phyloP scores from a whole-genome alignment of 176 grass and related monocot genomes.

The Rhipidocladum racemiflorum region DNA sequence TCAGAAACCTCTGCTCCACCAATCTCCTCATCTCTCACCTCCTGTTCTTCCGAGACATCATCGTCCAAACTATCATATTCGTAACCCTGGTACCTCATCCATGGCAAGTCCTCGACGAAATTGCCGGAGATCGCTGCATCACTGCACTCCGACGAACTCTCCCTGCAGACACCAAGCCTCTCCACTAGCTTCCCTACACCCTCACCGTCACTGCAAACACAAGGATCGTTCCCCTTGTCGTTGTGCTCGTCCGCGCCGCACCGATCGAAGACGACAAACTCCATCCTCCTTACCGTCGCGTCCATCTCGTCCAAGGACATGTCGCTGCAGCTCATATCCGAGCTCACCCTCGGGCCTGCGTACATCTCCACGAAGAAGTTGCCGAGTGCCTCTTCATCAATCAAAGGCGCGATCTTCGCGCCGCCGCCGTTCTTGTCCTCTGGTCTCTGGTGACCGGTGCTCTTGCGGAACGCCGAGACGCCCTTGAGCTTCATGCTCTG shows the following conservation, averaged over 20 bases:
- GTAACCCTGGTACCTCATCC: conserved; percentile 38
- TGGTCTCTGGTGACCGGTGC: conserved; percentile 4
- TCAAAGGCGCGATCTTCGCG: conserved; percentile 47
- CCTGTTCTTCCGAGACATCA: conserved; percentile 31
- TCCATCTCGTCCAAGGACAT: conserved; percentile 79
- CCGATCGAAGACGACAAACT: conserved; percentile 72
- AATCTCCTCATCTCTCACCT: background rate
- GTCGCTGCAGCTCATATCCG: conserved; percentile 67
- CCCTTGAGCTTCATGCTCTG: conserved; percentile 88
- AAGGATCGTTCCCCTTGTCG: conserved; percentile 16
- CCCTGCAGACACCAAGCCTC: conserved; percentile 42
- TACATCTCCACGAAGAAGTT: conserved; percentile 92
- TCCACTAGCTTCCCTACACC: conserved; percentile 24
- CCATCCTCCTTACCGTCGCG: conserved; percentile 49
- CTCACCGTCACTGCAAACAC: background rate
- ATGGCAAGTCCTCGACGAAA: conserved; percentile 43
- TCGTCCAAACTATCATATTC: conserved; percentile 45
- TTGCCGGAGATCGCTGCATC: conserved; percentile 16
- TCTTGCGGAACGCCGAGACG: conserved; percentile 58
- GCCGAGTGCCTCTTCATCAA: conserved; percentile 62
- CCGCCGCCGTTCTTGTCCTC: conserved; percentile 5
- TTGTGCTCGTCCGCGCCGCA: conserved; percentile 5
- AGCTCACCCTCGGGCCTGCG: conserved; percentile 50
- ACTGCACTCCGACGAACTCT: conserved; percentile 46
- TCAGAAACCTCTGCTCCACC: conserved; percentile 3